phyloP scores from a whole-genome alignment of 306 rosid genomes.

The Aeschynomene evenia region DNA sequence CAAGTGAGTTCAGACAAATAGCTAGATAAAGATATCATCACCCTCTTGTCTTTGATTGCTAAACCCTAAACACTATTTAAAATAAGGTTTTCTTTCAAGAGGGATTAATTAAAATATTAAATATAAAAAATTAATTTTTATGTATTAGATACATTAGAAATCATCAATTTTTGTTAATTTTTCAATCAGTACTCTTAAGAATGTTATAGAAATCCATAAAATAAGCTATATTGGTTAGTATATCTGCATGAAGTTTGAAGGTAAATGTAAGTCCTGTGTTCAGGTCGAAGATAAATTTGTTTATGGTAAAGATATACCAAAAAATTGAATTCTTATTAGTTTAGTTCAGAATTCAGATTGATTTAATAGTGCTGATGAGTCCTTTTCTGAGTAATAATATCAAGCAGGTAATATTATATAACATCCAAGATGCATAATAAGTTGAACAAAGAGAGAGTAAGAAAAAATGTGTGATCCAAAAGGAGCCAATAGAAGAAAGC shows the following conservation, averaged over 20 bases:
- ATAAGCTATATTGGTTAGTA: neutral
- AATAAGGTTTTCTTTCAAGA: no score
- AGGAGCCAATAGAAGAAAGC: conserved; percentile 45
- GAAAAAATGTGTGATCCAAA: conserved; percentile 58
- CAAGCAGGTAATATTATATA: neutral
- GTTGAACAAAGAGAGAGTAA: neutral
- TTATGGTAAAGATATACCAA: no score
- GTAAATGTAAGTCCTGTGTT: neutral
- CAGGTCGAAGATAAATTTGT: neutral
- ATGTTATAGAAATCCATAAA: no score
- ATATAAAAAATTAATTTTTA: no score
- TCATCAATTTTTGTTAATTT: no score
- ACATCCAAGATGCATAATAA: neutral
- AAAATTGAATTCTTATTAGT: no score
- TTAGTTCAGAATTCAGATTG: no score
- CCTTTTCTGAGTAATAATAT: neutral
- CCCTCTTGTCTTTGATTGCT: neutral
- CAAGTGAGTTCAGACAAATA: neutral
- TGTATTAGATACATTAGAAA: no score
- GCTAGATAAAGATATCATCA: neutral
- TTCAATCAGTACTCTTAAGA: no score
- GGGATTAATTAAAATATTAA: no score
- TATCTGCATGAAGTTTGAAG: neutral
- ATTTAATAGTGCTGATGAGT: neutral
- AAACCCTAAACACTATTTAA: no score